Base-by-base conservation (phyloP, 2,329 filamentous ascomycete species). In the Aureobasidium pullulans region DNA sequence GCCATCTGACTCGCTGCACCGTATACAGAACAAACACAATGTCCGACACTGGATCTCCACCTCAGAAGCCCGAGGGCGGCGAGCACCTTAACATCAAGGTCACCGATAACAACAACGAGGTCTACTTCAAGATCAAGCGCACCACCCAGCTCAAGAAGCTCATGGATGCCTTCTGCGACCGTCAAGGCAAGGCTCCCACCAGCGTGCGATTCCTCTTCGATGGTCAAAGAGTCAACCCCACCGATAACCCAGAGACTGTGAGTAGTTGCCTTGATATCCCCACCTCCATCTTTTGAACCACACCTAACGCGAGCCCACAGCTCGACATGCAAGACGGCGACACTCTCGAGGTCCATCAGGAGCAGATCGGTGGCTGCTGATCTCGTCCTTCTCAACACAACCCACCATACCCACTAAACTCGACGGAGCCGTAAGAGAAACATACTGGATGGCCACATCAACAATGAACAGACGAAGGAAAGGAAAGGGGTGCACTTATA, bases 61-160 rank as follows among this genome's bases (percentile, higher is more conserved):
- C 68, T 64, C 67, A 72, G 40, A 71, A 73, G 66, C 73, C 74
- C 43, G 77, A 79, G 68, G 69, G 67, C 28, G 77, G 79, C 59
- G 93, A 97, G 77, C 94, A 99, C 75, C 81, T 99, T 5, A 99
- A 99, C 78, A 97, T 99, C 78, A 99, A 99, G 75, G 94, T 99
- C 13, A 97, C 94, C 0, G 94, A 99, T 69, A 96, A 96, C 79
- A 96, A 96, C 79, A 99, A 99, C 73, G 94, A 99, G 73, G 93
- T 99, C 68, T 99, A 97, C 76, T 99, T 99, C 81, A 99, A 99
- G 81, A 99, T 99, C 79, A 99, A 99, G 86, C 85, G 92, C 39
- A 91, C 88, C 23, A 99, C 94, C 1, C 89, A 91, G 73, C 84
- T 99, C 1, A 94, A 96, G 78, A 99, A 99, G 80, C 81, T 99